phyloP scores from a whole-genome alignment of 495 filamentous ascomycete species.

The Podospora pseudoanserina region DNA sequence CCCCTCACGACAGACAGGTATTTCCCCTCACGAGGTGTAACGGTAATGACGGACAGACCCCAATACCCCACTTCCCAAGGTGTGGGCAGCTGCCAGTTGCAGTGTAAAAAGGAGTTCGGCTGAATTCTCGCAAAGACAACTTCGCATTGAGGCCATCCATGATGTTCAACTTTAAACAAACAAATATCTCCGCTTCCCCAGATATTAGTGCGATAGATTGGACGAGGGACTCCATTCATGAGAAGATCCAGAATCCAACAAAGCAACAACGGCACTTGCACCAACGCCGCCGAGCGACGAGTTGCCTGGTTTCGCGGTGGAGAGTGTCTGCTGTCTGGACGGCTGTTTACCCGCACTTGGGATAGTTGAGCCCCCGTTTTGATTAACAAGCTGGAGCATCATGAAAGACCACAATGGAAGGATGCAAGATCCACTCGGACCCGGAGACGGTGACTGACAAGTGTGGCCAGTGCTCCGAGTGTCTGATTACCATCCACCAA shows the following conservation, averaged over 20 bases:
- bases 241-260: background rate
- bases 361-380: background rate
- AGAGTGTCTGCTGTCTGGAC: background rate
- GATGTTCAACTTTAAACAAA: background rate
- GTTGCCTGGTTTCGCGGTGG: background rate
- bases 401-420: background rate
- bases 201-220: slow-evolving; percentile 2
- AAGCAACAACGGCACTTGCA: background rate
- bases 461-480: background rate
- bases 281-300: background rate
- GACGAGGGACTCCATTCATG: slow-evolving; percentile 5
- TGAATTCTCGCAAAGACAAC: background rate
- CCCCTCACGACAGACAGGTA: background rate
- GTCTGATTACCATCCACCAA: background rate
- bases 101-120: background rate
- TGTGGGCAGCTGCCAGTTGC: background rate
- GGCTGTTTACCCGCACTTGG: background rate
- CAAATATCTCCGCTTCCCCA: slow-evolving; percentile 8
- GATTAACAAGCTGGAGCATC: background rate
- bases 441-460: background rate
- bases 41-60: background rate
- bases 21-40: background rate
- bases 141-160: slow-evolving; percentile 5
- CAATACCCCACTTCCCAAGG: background rate
- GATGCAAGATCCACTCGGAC: background rate